Evolutionary conservation across 1,139 yeast species (phyloP).

Genomic region (Saccharomyces pastorianus): DNA sequence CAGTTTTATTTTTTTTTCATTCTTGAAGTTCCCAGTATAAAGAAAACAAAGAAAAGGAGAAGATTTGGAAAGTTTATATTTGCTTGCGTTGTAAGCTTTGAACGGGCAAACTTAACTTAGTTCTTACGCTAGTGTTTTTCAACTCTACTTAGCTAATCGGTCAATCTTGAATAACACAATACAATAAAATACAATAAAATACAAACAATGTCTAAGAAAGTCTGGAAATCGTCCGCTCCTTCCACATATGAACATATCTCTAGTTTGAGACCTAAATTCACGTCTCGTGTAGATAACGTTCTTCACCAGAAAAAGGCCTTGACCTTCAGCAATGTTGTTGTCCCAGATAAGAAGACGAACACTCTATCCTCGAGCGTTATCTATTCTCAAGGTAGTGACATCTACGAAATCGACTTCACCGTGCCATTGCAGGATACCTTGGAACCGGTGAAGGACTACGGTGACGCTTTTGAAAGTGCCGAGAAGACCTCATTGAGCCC

Average conservation of each 20-base stretch:
- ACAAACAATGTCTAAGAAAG: constrained; percentile 35
- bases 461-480: constrained; percentile 17
- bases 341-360: constrained; percentile 21
- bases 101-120: background rate
- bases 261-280: constrained; percentile 57
- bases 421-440: constrained; percentile 19
- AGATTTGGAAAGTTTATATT: background rate
- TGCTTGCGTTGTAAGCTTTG: background rate
- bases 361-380: constrained; percentile 20
- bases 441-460: constrained; percentile 18
- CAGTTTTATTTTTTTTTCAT: background rate
- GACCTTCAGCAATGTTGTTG: constrained; percentile 23
- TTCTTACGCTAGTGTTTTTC: too few species aligned
- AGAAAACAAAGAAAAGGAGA: background rate
- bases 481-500: constrained; percentile 16
- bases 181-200: background rate
- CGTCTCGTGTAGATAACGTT: constrained; percentile 17
- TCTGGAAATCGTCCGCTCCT: constrained; percentile 93
- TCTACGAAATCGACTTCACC: constrained; percentile 25
- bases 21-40: background rate
- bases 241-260: constrained; percentile 51
- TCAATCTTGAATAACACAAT: background rate
- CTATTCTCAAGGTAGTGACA: constrained; percentile 26
- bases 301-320: constrained; percentile 14
- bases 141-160: background rate